Conservation (phyloP, 768 basidiomycete species). For the Rhodocollybia butyracea region DNA sequence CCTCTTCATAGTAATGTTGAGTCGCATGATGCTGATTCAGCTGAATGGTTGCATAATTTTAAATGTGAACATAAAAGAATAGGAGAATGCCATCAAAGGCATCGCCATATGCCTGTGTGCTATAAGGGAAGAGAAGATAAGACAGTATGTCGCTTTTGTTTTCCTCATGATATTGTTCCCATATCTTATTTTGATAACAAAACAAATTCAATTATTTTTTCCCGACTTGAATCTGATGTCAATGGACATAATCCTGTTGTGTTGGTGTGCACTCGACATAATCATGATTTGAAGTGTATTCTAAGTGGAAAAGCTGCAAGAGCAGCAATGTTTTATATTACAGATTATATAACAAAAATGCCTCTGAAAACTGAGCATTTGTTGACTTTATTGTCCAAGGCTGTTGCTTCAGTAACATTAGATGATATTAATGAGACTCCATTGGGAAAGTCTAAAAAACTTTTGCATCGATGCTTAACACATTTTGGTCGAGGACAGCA, state of each 20-base stretch:
- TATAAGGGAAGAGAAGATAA: neutral
- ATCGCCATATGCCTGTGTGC: neutral
- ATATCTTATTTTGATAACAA: conserved; percentile 25
- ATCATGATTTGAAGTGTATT: conserved; percentile 32
- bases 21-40: conserved; percentile 8
- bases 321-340: conserved; percentile 33
- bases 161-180: conserved; percentile 28
- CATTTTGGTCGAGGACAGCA: conserved; percentile 22
- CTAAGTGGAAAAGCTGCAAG: conserved; percentile 29
- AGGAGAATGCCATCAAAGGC: neutral
- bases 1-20: conserved; percentile 1
- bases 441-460: conserved; percentile 12
- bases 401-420: conserved; percentile 12
- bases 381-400: conserved; percentile 20
- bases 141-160: conserved; percentile 25
- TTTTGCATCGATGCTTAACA: conserved; percentile 29
- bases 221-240: conserved; percentile 23
- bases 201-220: conserved; percentile 26
- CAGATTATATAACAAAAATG: conserved; percentile 33
- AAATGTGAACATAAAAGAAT: conserved; percentile 19
- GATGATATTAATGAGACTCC: neutral
- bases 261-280: conserved; percentile 29
- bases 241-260: conserved; percentile 32
- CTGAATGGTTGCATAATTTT: conserved; percentile 25
- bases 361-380: conserved; percentile 24